These are phyloP conservation scores for Microdochium paspali DNA, from an alignment of 2,329 filamentous ascomycete species.

Conservation along the genomic window DNA sequence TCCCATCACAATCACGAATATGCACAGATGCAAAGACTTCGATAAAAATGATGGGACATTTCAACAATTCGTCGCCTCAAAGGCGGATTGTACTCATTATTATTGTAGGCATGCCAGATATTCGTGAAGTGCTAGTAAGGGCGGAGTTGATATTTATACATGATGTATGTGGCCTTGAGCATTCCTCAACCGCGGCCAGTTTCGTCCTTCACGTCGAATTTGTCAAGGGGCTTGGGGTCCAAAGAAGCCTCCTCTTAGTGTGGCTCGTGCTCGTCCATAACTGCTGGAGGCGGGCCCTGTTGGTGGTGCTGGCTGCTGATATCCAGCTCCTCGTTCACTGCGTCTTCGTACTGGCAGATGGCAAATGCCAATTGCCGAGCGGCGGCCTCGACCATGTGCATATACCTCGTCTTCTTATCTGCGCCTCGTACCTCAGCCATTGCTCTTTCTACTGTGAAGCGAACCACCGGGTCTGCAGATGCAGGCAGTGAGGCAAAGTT, in stretches of 20 bases:
- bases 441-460: conserved; percentile 33
- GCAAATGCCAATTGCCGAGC: conserved; percentile 45
- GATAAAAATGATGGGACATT: neutral
- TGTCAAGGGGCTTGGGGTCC: no score
- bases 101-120: neutral
- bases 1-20: no score
- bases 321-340: conserved; percentile 16
- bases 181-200: neutral
- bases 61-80: no score
- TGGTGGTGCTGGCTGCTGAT: conserved; percentile 7
- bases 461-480: conserved; percentile 26
- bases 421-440: conserved; percentile 34
- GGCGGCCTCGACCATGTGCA: conserved; percentile 42
- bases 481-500: conserved; percentile 20
- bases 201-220: no score
- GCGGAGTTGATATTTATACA: neutral
- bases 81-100: neutral
- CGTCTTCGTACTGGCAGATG: conserved; percentile 40
- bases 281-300: conserved; percentile 11
- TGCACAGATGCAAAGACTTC: no score
- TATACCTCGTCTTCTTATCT: conserved; percentile 32
- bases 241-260: conserved; percentile 9
- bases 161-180: neutral
- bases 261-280: conserved; percentile 16
- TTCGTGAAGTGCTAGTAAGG: neutral